Conservation (phyloP, 2,329 filamentous ascomycete genomes). For the Lachnellula willkommii region DNA sequence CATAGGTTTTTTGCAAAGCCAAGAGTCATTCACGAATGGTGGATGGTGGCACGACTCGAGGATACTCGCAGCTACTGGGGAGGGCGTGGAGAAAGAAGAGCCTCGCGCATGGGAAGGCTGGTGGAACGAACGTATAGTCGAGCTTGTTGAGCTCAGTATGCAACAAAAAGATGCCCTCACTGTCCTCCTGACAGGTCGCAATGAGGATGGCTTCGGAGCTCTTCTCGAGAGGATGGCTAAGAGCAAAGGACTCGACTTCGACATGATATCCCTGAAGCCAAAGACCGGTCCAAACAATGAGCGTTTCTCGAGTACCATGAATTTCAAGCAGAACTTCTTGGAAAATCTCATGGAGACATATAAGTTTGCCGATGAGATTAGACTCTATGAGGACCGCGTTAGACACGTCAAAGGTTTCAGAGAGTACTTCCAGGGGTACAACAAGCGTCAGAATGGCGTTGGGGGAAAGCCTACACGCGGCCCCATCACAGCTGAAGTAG, state of each 20-base stretch:
- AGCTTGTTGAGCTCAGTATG: slow-evolving; percentile 75
- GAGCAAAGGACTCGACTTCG: slow-evolving; percentile 76
- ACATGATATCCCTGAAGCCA: slow-evolving; percentile 85
- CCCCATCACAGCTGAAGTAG: slow-evolving; percentile 70
- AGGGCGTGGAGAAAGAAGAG: slow-evolving; percentile 78
- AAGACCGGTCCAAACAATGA: slow-evolving; percentile 74
- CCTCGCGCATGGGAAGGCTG: slow-evolving; percentile 79
- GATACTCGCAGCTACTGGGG: slow-evolving; percentile 80
- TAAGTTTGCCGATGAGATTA: slow-evolving; percentile 72
- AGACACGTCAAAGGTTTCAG: slow-evolving; percentile 75
- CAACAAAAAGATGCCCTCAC: slow-evolving; percentile 78
- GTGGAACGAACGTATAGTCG: slow-evolving; percentile 91
- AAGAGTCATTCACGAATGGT: slow-evolving; percentile 72
- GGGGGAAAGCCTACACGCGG: slow-evolving; percentile 51
- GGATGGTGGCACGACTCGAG: slow-evolving; percentile 96
- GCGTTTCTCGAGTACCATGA: slow-evolving; percentile 75
- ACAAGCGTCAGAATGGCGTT: slow-evolving; percentile 47
- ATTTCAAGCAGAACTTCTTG: slow-evolving; percentile 86
- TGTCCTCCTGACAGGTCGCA: slow-evolving; percentile 81
- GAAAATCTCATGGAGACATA: slow-evolving; percentile 82
- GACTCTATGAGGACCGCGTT: slow-evolving; percentile 63
- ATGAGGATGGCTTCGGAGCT: slow-evolving; percentile 69
- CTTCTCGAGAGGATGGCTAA: slow-evolving; percentile 75
- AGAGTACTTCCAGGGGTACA: slow-evolving; percentile 76
- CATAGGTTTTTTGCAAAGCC: slow-evolving; percentile 68